Evolutionary conservation across 306 rosid species (phyloP).

Genomic region (Ormosia semicastrata): DNA sequence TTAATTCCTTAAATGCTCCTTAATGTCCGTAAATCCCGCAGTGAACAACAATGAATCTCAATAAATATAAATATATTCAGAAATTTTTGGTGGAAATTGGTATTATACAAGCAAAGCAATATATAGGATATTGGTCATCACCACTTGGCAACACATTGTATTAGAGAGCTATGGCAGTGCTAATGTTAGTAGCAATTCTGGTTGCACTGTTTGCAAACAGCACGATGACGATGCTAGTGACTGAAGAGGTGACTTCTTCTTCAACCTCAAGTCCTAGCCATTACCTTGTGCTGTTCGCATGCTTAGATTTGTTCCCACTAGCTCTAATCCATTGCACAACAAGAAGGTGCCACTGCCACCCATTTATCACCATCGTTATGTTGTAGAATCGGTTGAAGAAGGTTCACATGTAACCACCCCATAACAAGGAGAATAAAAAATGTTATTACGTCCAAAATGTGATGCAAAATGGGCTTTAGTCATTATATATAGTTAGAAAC

Average conservation of each 20-base stretch:
- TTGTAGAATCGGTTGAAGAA: no score
- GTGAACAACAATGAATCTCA: no score
- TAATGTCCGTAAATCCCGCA: no score
- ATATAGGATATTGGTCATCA: neutral
- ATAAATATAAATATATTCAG: no score
- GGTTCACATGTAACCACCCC: no score
- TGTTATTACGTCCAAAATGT: no score
- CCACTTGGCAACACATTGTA: neutral
- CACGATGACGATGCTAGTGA: neutral
- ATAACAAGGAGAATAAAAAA: no score
- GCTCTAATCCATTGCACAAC: neutral
- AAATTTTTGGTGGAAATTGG: no score
- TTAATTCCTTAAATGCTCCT: no score
- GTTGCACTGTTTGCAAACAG: neutral
- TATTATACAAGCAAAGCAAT: neutral
- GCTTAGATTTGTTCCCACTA: neutral
- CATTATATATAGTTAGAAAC: no score
- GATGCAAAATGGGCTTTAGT: no score
- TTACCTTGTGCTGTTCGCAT: neutral
- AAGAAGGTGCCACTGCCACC: accelerated
- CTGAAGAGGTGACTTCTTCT: neutral
- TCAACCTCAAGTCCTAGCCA: neutral
- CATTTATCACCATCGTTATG: no score
- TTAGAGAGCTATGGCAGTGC: neutral
- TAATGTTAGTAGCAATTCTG: neutral